Evolutionary conservation across 2,329 filamentous ascomycete species (phyloP).

Genomic region (Mycosphaerella arachidis): DNA sequence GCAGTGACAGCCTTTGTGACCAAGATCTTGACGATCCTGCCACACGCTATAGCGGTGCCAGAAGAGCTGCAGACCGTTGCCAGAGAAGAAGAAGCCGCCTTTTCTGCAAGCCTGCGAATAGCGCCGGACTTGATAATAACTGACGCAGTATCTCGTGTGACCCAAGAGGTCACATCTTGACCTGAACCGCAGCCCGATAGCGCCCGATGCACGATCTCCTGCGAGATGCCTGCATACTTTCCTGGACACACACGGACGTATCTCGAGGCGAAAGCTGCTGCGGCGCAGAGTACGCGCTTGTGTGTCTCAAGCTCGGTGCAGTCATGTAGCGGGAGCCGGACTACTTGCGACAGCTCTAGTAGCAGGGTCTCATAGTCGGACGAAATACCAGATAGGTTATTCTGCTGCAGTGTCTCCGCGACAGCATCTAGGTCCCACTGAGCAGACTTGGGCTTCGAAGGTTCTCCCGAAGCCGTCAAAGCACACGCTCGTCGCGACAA

Average conservation of each 20-base stretch:
- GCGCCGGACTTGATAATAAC: conserved; percentile 57
- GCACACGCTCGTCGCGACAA: conserved; percentile 3
- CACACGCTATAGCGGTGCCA: conserved; percentile 16
- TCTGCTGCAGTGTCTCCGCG: conserved; percentile 10
- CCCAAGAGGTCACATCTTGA: conserved; percentile 25
- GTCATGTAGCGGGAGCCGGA: not conserved
- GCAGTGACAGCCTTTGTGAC: conserved; percentile 14
- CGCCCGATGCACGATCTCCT: conserved; percentile 21
- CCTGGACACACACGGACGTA: conserved; percentile 24
- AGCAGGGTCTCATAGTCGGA: conserved; percentile 28
- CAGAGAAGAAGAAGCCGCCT: conserved; percentile 47
- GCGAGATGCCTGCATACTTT: conserved; percentile 10
- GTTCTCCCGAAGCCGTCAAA: not conserved
- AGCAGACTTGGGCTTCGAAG: not conserved
- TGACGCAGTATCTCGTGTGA: conserved; percentile 56
- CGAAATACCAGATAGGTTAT: conserved; percentile 20
- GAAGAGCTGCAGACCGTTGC: conserved; percentile 21
- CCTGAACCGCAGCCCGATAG: conserved; percentile 15
- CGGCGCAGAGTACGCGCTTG: conserved; percentile 7
- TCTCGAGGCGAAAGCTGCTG: conserved; percentile 28
- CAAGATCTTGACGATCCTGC: conserved; percentile 22
- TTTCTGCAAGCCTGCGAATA: conserved; percentile 50
- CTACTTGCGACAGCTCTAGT: conserved; percentile 16
- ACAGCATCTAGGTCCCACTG: conserved; percentile 3
- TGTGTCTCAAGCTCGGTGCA: not conserved